Conservation (phyloP, 768 basidiomycete genomes). For the Hortiboletus campestris region DNA sequence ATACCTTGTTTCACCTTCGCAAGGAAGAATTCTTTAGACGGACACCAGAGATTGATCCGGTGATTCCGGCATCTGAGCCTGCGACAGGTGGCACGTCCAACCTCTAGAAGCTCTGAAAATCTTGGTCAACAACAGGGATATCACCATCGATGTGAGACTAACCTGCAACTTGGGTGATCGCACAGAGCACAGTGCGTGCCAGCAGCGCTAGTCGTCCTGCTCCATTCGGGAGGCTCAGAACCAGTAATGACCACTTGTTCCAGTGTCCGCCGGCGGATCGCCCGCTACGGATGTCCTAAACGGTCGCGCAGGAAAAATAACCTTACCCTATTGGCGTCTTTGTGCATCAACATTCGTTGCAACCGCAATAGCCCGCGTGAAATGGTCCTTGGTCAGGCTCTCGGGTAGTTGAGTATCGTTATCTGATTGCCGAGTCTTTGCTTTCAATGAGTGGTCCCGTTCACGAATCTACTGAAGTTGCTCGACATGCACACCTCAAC, state of each 20-base stretch:
- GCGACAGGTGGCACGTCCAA: constrained; percentile 75
- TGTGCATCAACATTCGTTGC: constrained; percentile 92
- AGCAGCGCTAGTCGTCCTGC: constrained; percentile 83
- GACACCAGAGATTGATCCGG: constrained; percentile 58
- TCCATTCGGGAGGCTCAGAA: constrained; percentile 99
- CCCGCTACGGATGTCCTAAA: constrained; percentile 39
- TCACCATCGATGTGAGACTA: constrained; percentile 26
- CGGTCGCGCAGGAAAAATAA: constrained; percentile 49
- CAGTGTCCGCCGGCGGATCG: constrained; percentile 41
- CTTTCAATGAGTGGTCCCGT: constrained; percentile 52
- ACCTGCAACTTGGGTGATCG: constrained; percentile 83
- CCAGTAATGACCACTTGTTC: constrained; percentile 68
- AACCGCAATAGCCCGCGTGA: constrained; percentile 90
- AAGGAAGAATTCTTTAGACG: constrained; percentile 78
- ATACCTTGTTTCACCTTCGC: constrained; percentile 84
- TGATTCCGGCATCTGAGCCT: constrained; percentile 42
- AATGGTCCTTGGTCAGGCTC: constrained; percentile 79
- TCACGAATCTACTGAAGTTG: no score
- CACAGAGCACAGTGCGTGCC: constrained; percentile 87
- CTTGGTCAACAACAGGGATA: background rate
- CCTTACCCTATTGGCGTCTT: constrained; percentile 70
- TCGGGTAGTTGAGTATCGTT: constrained; percentile 58
- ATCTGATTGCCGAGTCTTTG: constrained; percentile 73
- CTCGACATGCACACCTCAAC: no score
- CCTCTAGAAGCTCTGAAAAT: constrained; percentile 73